Conservation (phyloP, 2,329 filamentous ascomycete species). For the Diplodia seriata region DNA sequence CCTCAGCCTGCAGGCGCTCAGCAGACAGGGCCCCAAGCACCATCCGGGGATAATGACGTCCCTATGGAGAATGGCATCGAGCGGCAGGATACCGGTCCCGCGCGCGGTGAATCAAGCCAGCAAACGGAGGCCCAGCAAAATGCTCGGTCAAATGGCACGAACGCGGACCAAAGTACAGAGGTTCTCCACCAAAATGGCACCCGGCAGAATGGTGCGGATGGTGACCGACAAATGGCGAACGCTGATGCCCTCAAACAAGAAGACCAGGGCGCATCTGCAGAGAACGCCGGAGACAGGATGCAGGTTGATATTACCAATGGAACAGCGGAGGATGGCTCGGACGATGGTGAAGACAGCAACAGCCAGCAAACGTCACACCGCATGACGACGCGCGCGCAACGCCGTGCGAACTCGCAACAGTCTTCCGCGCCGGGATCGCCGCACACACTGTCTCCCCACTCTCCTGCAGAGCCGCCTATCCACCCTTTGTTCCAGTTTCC, state of each 20-base stretch:
- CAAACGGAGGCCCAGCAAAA: slow-evolving; percentile 11
- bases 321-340: slow-evolving; percentile 13
- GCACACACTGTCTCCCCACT: slow-evolving; percentile 48
- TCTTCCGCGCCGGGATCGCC: slow-evolving; percentile 32
- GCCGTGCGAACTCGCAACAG: slow-evolving; percentile 47
- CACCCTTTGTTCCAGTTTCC: slow-evolving; percentile 79
- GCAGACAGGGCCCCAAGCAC: not conserved
- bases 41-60: slow-evolving; percentile 5
- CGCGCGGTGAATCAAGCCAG: not conserved
- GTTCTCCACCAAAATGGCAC: not conserved
- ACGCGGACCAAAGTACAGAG: not conserved
- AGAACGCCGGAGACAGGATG: slow-evolving; percentile 23
- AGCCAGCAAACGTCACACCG: slow-evolving; percentile 52
- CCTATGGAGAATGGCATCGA: slow-evolving; percentile 25
- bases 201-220: not conserved
- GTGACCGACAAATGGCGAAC: slow-evolving; percentile 7
- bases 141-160: slow-evolving; percentile 3
- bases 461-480: slow-evolving; percentile 62
- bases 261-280: slow-evolving; percentile 7
- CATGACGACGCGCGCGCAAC: slow-evolving; percentile 63
- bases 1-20: not conserved
- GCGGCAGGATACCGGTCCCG: not conserved
- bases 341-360: slow-evolving; percentile 20
- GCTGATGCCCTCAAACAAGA: slow-evolving; percentile 11
- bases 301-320: slow-evolving; percentile 24